Percentiles rank a stretch among this genome's conserved stretches.
These are phyloP conservation scores for Angophora floribunda DNA, from an alignment of 345 rosid species.

Conservation along the genomic window DNA sequence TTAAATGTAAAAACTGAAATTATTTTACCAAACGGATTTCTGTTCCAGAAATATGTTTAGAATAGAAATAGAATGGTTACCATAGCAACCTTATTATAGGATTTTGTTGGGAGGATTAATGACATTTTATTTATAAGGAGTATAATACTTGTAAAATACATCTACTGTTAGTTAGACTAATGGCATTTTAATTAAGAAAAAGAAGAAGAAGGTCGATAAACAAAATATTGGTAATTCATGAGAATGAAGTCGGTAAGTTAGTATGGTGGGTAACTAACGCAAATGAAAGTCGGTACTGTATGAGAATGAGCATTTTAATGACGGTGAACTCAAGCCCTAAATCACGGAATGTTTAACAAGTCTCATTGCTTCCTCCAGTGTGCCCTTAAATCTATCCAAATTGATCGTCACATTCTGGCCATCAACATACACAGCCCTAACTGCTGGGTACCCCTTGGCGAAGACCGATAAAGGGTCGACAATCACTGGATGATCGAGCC, in stretches of 20 bases:
- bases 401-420: constrained; percentile 20
- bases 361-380: constrained; percentile 15
- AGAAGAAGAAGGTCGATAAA: neutral
- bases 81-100: too few species aligned
- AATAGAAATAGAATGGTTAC: too few species aligned
- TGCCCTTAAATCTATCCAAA: constrained; percentile 14
- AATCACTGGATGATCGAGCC: constrained; percentile 20
- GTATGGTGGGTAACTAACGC: neutral
- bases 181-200: neutral
- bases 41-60: too few species aligned
- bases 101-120: neutral
- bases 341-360: neutral
- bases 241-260: neutral
- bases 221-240: neutral
- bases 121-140: neutral
- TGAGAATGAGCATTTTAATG: neutral
- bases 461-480: constrained; percentile 7
- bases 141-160: neutral
- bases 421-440: constrained; percentile 19
- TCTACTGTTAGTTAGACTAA: neutral
- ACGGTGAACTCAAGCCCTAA: neutral
- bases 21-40: too few species aligned
- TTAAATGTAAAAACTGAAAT: too few species aligned
- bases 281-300: neutral
- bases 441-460: constrained; percentile 10